A percentile compares a stretch with the other conserved stretches of the same genome.
These are phyloP conservation scores for Colletotrichum falcatum DNA, from an alignment of 2,329 filamentous ascomycete genomes.

Conservation along the genomic window DNA sequence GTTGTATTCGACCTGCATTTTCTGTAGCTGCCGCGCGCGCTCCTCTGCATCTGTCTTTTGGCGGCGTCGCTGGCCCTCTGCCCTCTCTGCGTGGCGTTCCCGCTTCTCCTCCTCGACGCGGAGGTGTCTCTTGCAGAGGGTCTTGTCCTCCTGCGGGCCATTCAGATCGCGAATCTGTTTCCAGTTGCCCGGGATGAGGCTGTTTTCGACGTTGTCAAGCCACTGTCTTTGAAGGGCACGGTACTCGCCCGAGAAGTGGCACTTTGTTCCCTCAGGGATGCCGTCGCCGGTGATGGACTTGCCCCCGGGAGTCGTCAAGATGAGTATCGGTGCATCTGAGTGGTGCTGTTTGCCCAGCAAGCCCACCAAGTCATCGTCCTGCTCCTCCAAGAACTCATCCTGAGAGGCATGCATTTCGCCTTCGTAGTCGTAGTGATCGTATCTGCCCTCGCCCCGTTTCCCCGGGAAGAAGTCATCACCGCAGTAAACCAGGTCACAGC, in stretches of 20 bases:
- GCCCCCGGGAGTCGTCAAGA: conserved; percentile 11
- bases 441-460: not conserved
- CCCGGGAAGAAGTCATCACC: not conserved
- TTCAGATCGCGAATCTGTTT: not conserved
- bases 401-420: not conserved
- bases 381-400: not conserved
- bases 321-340: not conserved
- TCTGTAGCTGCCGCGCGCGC: not conserved
- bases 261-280: not conserved
- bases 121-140: too few species aligned
- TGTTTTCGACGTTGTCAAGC: not conserved
- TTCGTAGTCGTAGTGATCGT: not conserved
- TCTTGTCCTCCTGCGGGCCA: not conserved
- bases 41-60: not conserved
- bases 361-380: not conserved
- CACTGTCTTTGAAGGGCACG: not conserved
- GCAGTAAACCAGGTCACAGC: not conserved
- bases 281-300: not conserved
- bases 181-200: conserved; percentile 10
- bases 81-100: too few species aligned
- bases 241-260: not conserved
- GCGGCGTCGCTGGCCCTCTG: not conserved
- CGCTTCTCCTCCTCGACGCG: too few species aligned
- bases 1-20: not conserved
- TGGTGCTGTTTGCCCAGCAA: not conserved